A percentile compares a stretch with the other conserved stretches of the same genome.
Conservation (phyloP, 1,139 yeast genomes). For the Citeromyces siamensis region DNA sequence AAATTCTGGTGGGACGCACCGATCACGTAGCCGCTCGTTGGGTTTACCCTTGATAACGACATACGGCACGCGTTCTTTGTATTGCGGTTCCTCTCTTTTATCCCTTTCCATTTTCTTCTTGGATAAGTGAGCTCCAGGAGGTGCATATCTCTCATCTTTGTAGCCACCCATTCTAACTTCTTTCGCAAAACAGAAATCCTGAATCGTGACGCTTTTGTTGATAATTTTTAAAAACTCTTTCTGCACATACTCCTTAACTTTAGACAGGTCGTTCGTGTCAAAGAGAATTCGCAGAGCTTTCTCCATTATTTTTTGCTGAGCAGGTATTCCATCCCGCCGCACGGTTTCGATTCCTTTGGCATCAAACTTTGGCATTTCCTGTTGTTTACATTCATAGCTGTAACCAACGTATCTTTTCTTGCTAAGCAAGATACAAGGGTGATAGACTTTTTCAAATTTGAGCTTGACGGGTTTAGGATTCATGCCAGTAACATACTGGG, state of each 20-base stretch:
- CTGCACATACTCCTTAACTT: conserved; percentile 52
- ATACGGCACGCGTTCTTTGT: conserved; percentile 79
- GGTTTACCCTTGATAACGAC: conserved; percentile 60
- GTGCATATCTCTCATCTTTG: conserved; percentile 56
- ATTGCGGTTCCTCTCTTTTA: conserved; percentile 72
- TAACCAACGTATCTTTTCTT: conserved; percentile 90
- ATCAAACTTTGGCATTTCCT: conserved; percentile 58
- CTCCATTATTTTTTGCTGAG: conserved; percentile 77
- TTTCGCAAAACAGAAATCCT: conserved; percentile 86
- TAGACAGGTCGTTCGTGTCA: conserved; percentile 58
- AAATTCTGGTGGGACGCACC: conserved; percentile 72
- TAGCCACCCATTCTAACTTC: conserved; percentile 82
- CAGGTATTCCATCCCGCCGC: conserved; percentile 88
- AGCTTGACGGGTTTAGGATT: conserved; percentile 77
- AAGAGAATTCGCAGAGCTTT: conserved; percentile 55
- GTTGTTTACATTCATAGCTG: conserved; percentile 49
- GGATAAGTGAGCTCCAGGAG: conserved; percentile 87
- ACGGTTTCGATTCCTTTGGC: conserved; percentile 96
- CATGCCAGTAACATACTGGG: conserved; percentile 43
- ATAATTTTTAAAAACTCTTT: conserved; percentile 56
- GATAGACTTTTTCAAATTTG: conserved; percentile 87
- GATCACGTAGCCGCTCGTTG: conserved; percentile 58
- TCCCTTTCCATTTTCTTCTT: conserved; percentile 50
- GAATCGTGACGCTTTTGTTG: conserved; percentile 47
- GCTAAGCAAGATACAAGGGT: conserved; percentile 71